A percentile compares a stretch with the other conserved stretches of the same genome.
These are phyloP conservation scores for Yamadazyma epiphylla DNA, from an alignment of 1,139 yeast genomes.

Conservation along the genomic window DNA sequence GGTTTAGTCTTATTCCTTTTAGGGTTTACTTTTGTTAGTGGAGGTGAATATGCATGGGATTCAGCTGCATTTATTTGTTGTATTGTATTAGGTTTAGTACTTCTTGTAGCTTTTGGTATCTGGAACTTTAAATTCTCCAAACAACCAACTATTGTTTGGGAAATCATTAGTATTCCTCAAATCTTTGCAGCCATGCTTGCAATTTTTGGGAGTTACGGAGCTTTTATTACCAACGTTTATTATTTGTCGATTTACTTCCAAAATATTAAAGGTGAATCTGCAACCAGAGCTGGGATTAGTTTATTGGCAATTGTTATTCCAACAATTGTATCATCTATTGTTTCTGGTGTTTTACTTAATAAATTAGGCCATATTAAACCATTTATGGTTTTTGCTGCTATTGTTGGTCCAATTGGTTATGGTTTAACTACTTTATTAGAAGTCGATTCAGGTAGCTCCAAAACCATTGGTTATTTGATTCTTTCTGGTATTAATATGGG, in stretches of 20 bases:
- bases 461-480: constrained; percentile 34
- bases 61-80: constrained; percentile 45
- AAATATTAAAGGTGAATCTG: constrained; percentile 26
- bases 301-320: constrained; percentile 35
- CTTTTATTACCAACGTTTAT: constrained; percentile 23
- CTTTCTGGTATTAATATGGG: constrained; percentile 30
- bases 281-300: constrained; percentile 38
- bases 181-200: constrained; percentile 20
- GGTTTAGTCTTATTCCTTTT: constrained; percentile 41
- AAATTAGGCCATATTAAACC: constrained; percentile 30
- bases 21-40: constrained; percentile 38
- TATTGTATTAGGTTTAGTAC: constrained; percentile 41
- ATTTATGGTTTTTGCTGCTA: constrained; percentile 21
- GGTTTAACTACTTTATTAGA: constrained; percentile 30
- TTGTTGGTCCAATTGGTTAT: constrained; percentile 28
- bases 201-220: constrained; percentile 19
- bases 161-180: constrained; percentile 20
- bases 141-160: constrained; percentile 25
- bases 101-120: constrained; percentile 15
- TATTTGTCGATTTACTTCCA: constrained; percentile 37
- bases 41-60: constrained; percentile 47
- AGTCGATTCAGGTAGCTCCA: constrained; percentile 22
- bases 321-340: constrained; percentile 26
- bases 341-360: constrained; percentile 26
- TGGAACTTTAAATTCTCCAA: constrained; percentile 27